Conservation (phyloP, 768 basidiomycete genomes). For the Calocera cornea region DNA sequence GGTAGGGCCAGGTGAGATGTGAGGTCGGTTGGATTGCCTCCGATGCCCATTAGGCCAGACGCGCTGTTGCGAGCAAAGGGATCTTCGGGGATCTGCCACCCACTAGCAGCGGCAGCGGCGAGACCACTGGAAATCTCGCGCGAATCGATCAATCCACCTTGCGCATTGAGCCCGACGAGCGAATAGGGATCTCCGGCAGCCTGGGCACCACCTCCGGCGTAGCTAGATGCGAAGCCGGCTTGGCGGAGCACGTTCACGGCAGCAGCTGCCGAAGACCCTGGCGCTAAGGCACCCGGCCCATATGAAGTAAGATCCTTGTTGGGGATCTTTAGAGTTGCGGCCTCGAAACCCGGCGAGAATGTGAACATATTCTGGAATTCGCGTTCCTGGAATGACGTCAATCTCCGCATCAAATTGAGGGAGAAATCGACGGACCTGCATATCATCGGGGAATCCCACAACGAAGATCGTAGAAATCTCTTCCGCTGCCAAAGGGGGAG, state of each 20-base stretch:
- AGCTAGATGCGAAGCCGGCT: slow-evolving; percentile 19
- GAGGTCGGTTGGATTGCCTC: slow-evolving; percentile 19
- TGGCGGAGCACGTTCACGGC: slow-evolving; percentile 24
- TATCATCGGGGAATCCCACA: slow-evolving; percentile 97
- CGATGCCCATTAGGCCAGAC: background rate
- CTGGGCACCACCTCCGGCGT: background rate
- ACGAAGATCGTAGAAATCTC: slow-evolving; percentile 97
- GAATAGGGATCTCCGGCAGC: background rate
- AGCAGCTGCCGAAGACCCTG: slow-evolving; percentile 20
- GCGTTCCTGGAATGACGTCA: slow-evolving; percentile 52
- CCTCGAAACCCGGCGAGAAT: slow-evolving; percentile 90
- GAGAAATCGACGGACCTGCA: slow-evolving; percentile 54
- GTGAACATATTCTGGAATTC: slow-evolving; percentile 99
- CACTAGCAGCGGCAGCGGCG: background rate
- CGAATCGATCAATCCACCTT: background rate
- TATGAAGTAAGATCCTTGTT: slow-evolving; percentile 79
- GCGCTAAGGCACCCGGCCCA: slow-evolving; percentile 30
- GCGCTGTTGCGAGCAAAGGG: slow-evolving; percentile 4
- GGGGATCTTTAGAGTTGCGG: slow-evolving; percentile 93
- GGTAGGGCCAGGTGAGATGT: slow-evolving; percentile 16
- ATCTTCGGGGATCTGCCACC: slow-evolving; percentile 3
- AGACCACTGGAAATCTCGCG: background rate
- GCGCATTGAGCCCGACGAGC: background rate
- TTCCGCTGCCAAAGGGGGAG: slow-evolving; percentile 32
- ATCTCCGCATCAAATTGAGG: slow-evolving; percentile 12